Conservation (phyloP, 306 rosid genomes). For the Cucurbita pepo region DNA sequence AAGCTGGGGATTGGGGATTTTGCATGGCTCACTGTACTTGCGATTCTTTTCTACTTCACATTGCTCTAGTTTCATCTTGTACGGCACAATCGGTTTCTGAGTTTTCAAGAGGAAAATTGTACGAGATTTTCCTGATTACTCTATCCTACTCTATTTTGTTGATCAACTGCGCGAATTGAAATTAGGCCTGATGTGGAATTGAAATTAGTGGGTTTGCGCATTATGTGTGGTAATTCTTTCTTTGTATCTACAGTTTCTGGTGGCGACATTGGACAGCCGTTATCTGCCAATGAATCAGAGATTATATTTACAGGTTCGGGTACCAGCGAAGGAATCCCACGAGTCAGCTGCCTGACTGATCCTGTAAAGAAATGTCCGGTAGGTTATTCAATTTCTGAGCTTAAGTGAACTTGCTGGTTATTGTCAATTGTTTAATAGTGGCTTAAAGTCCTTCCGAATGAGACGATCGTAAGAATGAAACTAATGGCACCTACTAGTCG, state of each 20-base stretch:
- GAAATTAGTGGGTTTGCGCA: neutral
- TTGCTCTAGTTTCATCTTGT: neutral
- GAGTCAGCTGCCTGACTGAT: constrained; percentile 78
- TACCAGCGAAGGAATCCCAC: constrained; percentile 92
- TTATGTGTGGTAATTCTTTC: constrained; percentile 9
- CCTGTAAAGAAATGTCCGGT: constrained; percentile 64
- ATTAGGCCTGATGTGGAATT: neutral
- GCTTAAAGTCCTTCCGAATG: constrained; percentile 1
- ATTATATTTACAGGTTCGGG: constrained; percentile 78
- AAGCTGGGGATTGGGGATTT: neutral
- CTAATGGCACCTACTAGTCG: neutral
- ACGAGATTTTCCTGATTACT: neutral
- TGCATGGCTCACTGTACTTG: neutral
- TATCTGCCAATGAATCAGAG: constrained; percentile 29
- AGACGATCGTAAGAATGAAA: neutral
- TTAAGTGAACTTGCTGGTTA: neutral
- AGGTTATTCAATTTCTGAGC: neutral
- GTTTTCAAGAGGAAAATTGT: neutral
- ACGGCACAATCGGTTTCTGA: neutral
- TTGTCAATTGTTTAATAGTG: neutral
- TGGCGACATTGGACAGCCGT: constrained; percentile 13
- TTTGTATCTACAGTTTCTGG: constrained; percentile 24
- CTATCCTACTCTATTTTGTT: neutral
- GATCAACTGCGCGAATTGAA: neutral
- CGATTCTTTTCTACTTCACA: neutral